Percentiles rank a stretch among this genome's conserved stretches.
Evolutionary conservation across 2,329 filamentous ascomycete genomes (phyloP).

Genomic region (Exophiala bonariae): DNA sequence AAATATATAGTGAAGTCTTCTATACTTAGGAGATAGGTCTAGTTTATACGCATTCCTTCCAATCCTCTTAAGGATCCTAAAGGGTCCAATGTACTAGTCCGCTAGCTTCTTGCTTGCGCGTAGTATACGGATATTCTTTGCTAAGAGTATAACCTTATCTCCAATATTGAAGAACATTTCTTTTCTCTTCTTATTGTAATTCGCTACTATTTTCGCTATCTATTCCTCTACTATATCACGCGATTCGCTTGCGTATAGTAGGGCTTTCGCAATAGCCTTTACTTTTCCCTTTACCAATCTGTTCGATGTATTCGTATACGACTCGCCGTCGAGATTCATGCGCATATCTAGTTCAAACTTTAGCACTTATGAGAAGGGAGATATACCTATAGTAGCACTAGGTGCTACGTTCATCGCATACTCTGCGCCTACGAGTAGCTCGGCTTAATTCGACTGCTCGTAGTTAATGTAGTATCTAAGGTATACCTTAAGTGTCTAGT

Average conservation of each 20-base stretch:
- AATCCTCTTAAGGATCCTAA: not conserved
- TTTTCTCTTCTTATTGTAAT: slow-evolving; percentile 1
- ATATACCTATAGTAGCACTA: not conserved
- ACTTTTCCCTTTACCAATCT: not conserved
- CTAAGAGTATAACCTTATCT: not conserved
- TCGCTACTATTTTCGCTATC: too few relatives aligned
- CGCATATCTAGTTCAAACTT: not conserved
- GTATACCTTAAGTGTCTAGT: not conserved
- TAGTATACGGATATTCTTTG: not conserved
- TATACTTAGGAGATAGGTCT: not conserved
- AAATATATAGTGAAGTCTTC: not conserved
- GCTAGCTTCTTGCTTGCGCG: not conserved
- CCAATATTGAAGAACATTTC: not conserved
- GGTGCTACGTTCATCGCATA: not conserved
- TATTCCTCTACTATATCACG: too few relatives aligned
- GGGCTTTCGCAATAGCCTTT: too few relatives aligned
- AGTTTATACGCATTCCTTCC: not conserved
- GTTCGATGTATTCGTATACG: not conserved
- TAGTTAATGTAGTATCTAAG: not conserved
- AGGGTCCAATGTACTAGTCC: not conserved
- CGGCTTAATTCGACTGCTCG: not conserved
- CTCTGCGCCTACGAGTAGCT: not conserved
- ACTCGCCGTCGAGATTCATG: not conserved
- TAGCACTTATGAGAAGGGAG: not conserved
- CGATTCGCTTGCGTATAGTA: too few relatives aligned